A percentile compares a stretch with the other conserved stretches of the same genome.
These are phyloP conservation scores for Sequoiadendron giganteum DNA, from an alignment of 75 land plant species.

Conservation along the genomic window DNA sequence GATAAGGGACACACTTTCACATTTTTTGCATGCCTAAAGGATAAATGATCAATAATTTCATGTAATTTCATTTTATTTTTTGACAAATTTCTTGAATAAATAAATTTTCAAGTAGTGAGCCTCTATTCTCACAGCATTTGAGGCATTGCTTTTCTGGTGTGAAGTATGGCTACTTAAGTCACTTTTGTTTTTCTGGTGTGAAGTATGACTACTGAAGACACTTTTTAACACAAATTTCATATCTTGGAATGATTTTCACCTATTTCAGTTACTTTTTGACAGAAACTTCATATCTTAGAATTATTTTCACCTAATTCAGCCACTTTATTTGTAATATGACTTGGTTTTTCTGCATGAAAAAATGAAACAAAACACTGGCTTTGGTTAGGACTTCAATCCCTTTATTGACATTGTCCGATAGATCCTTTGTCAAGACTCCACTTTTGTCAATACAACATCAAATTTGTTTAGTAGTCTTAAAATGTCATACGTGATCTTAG, in stretches of 20 bases:
- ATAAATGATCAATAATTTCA: neutral
- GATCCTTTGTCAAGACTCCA: neutral
- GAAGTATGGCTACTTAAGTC: neutral
- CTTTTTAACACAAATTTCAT: no score
- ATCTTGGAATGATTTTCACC: neutral
- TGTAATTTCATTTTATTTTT: neutral
- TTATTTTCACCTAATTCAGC: neutral
- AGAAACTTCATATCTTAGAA: neutral
- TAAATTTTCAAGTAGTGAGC: neutral
- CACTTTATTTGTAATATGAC: neutral
- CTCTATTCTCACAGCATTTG: neutral
- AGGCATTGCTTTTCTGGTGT: neutral
- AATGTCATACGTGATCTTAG: neutral
- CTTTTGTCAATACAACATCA: neutral
- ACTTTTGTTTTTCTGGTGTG: neutral
- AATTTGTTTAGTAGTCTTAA: neutral
- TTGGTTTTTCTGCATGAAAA: neutral
- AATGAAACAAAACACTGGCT: neutral
- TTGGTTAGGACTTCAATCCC: neutral
- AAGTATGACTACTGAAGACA: no score
- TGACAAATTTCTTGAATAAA: neutral
- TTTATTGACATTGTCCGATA: neutral
- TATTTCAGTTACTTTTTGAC: no score
- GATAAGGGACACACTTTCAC: neutral
- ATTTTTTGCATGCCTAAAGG: neutral